These are phyloP conservation scores for Thalia dealbata DNA, from an alignment of 176 grass and related monocot species.

Conservation along the genomic window DNA sequence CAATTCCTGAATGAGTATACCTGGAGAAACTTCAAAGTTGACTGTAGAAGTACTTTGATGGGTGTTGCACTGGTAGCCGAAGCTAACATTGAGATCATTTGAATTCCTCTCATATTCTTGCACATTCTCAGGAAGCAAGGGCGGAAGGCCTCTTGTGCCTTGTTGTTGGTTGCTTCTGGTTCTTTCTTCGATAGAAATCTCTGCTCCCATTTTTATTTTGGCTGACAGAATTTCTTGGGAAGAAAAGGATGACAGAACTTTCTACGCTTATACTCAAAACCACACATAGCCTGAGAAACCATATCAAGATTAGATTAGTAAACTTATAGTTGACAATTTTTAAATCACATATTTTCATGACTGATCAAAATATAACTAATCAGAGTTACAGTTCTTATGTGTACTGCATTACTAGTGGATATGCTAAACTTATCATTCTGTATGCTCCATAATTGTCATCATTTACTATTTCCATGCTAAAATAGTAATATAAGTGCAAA, in stretches of 20 bases:
- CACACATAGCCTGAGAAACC: conserved; percentile 3
- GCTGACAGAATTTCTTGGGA: no score
- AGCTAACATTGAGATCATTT: conserved; percentile 23
- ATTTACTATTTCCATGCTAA: no score
- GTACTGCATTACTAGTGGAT: no score
- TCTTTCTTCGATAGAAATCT: conserved; percentile 51
- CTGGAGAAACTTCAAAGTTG: conserved; percentile 33
- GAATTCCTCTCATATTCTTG: not conserved
- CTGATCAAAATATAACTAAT: no score
- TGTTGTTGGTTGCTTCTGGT: not conserved
- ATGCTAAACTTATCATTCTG: no score
- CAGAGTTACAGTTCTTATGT: no score
- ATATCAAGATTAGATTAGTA: not conserved
- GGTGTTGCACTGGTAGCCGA: conserved; percentile 19
- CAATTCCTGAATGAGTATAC: conserved; percentile 38
- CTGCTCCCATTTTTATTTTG: conserved; percentile 15
- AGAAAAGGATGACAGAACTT: conserved; percentile 1
- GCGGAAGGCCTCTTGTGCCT: not conserved
- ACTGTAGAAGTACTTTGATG: conserved; percentile 28
- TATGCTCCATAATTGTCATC: no score
- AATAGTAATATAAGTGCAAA: no score
- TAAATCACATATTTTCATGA: no score
- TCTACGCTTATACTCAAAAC: conserved; percentile 5
- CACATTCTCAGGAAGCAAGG: conserved; percentile 5
- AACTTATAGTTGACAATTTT: no score